Base-by-base conservation (phyloP, 306 rosid species). In the Fragaria nilgerrensis region DNA sequence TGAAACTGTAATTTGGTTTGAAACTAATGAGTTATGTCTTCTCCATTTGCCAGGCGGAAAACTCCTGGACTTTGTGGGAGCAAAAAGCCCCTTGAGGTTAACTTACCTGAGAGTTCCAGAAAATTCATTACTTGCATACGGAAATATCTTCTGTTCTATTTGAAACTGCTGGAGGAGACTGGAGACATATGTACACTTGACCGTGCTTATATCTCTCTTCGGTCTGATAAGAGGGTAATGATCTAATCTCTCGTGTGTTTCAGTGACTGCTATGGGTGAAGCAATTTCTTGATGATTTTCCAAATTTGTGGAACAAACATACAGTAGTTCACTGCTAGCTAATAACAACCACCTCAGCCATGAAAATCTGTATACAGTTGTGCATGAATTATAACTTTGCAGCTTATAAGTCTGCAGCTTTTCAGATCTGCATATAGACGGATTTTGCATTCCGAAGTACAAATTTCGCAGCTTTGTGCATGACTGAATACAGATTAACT, bases 111-210 rank as follows among this genome's bases (percentile, higher is more conserved):
- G 81, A 94, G 96, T 84, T 94, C 98, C 65, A 88, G 98, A 75
- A 94, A 94, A 77, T 94, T 94, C 84, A 94, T 94, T 82, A 94
- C 98, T 74, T 94, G 98, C 83, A 94, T 94, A 70, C 86, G 97
- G 62, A 94, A 94, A 88, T 94, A 94, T 83, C 82, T 92, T 78
- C 77, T 90, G 67, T 90, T 94, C 85, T 94, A 94, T 82, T 90
- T 94, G 90, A 88, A 90, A 81, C 88, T 92, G 48, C 81, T 94
- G 87, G 98, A 94, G 86, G 96, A 94, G 88, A 89, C 96, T 47
- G 95, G 93, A 84, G 98, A 94, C 82, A 90, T 87, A 66, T 86
- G 88, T 82, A 92, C 96, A 76, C 98, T 94, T 74, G 98, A 94
- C 55, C 97, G 97, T 71, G 96, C 98, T 8, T 94, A 92, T 84